These are phyloP conservation scores for Penicillium longicatenatum DNA, from an alignment of 495 filamentous ascomycete species.

Conservation along the genomic window DNA sequence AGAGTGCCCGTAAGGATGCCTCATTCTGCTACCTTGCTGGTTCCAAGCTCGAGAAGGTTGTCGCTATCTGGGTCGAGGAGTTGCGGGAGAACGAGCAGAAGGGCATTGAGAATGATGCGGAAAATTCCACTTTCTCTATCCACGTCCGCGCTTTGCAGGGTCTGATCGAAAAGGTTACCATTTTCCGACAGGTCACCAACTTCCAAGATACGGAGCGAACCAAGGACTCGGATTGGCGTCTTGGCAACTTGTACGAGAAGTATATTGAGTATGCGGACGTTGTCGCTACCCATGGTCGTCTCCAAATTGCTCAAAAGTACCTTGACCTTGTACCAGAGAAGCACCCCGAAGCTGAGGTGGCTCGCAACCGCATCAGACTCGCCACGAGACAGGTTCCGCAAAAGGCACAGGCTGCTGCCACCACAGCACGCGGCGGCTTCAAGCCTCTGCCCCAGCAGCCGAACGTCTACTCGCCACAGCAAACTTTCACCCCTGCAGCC, in stretches of 20 bases:
- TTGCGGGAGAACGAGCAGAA: constrained; percentile 78
- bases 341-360: constrained; percentile 87
- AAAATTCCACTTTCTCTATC: constrained; percentile 84
- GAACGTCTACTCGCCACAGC: constrained; percentile 41
- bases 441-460: constrained; percentile 46
- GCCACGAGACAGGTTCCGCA: constrained; percentile 71
- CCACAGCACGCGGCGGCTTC: constrained; percentile 24
- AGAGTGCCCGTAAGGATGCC: constrained; percentile 75
- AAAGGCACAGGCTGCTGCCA: constrained; percentile 28
- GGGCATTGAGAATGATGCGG: constrained; percentile 63
- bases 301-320: constrained; percentile 87
- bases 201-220: constrained; percentile 78
- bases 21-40: constrained; percentile 95
- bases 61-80: constrained; percentile 89
- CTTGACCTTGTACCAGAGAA: constrained; percentile 82
- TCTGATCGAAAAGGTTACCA: constrained; percentile 97
- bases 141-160: constrained; percentile 86
- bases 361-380: constrained; percentile 81
- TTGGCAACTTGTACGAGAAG: constrained; percentile 85
- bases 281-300: constrained; percentile 83
- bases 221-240: constrained; percentile 79
- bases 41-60: constrained; percentile 95
- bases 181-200: constrained; percentile 92
- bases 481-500: constrained; percentile 36
- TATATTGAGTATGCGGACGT: constrained; percentile 98